A percentile compares a stretch with the other conserved stretches of the same genome.
Evolutionary conservation across 306 rosid species (phyloP).

Genomic region (Cicer pinnatifidum): DNA sequence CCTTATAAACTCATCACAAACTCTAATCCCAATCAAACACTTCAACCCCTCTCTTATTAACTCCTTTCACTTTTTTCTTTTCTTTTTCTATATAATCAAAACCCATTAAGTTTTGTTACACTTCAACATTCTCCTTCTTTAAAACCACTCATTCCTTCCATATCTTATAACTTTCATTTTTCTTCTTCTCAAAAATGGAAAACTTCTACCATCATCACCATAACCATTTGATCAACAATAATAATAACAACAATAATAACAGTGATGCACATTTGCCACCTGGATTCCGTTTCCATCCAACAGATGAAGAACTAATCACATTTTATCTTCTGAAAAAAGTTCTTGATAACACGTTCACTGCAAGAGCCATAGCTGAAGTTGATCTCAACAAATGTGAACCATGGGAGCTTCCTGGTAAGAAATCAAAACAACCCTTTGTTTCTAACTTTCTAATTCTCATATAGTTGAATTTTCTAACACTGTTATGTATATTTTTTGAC

Average conservation of each 20-base stretch:
- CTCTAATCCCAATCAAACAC: constrained; percentile 23
- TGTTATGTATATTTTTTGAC: background rate
- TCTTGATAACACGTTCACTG: constrained; percentile 68
- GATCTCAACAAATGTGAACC: constrained; percentile 99
- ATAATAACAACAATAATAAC: constrained; percentile 6
- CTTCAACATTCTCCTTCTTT: constrained; percentile 25
- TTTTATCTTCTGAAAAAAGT: constrained; percentile 93
- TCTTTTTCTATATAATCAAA: constrained; percentile 41
- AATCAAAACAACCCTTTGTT: background rate
- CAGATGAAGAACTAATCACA: constrained; percentile 91
- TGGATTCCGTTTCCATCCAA: constrained; percentile 94
- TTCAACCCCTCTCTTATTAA: constrained; percentile 7
- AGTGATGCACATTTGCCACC: constrained; percentile 70
- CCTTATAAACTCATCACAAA: background rate
- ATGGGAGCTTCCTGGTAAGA: constrained; percentile 92
- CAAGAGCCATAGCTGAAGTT: constrained; percentile 90
- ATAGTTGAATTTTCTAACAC: background rate
- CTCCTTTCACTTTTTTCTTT: constrained; percentile 25
- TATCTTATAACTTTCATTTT: too few relatives aligned
- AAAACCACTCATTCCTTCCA: background rate
- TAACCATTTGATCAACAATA: constrained; percentile 7
- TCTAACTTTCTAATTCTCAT: background rate
- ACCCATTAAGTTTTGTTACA: background rate
- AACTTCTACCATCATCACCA: constrained; percentile 24
- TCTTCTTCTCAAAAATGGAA: constrained; percentile 40